Conservation (phyloP, 805 yeast species). For the Isabelozyma rhagii region DNA sequence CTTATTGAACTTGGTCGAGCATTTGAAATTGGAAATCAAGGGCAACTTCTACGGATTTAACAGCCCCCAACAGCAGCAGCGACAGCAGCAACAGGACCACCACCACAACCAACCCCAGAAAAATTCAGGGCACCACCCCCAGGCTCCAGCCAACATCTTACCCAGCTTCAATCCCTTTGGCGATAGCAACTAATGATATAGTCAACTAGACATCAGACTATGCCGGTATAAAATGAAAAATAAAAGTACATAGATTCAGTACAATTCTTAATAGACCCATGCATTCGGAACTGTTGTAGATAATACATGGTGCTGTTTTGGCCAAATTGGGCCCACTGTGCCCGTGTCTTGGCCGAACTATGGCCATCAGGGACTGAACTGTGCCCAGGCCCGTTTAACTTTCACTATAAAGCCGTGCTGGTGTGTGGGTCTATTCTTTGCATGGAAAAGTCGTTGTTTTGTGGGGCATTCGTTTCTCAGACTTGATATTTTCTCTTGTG, state of each 20-base stretch:
- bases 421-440: too few relatives aligned
- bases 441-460: neutral
- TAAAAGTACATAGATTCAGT: neutral
- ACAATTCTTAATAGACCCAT: neutral
- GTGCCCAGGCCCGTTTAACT: too few relatives aligned
- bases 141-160: neutral
- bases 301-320: too few relatives aligned
- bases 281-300: neutral
- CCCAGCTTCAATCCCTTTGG: conserved; percentile 6
- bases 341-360: too few relatives aligned
- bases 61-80: neutral
- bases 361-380: too few relatives aligned
- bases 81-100: neutral
- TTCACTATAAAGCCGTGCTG: too few relatives aligned
- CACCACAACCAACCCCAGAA: neutral
- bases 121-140: neutral
- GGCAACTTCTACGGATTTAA: conserved; percentile 43
- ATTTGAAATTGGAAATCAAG: conserved; percentile 40
- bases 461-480: neutral
- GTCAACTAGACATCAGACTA: neutral
- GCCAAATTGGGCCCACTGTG: too few relatives aligned
- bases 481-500: neutral
- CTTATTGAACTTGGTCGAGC: conserved; percentile 43
- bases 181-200: conserved; percentile 2
- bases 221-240: neutral